Percentiles rank a stretch among this genome's conserved stretches.
These are phyloP conservation scores for Penicilliopsis zonata DNA, from an alignment of 495 filamentous ascomycete genomes.

Conservation along the genomic window DNA sequence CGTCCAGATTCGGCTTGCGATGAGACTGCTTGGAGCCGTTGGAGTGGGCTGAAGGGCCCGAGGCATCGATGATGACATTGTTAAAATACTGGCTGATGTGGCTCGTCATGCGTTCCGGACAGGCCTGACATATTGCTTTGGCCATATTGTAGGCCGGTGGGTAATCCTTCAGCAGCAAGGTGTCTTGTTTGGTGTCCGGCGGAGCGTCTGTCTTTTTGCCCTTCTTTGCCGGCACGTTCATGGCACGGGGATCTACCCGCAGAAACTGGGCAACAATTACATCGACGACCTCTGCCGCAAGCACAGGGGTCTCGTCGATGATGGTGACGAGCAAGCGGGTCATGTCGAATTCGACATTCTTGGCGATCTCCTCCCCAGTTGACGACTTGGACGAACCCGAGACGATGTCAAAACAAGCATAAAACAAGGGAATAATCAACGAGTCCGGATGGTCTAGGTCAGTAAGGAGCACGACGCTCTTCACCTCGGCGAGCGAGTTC, in stretches of 20 bases:
- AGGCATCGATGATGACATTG: constrained; percentile 85
- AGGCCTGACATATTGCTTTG: constrained; percentile 82
- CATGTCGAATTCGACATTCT: constrained; percentile 89
- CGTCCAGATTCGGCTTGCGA: constrained; percentile 44
- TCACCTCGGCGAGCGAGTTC: constrained; percentile 77
- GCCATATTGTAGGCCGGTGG: constrained; percentile 94
- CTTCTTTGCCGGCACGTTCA: constrained; percentile 34
- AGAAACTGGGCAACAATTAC: constrained; percentile 92
- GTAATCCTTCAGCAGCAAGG: constrained; percentile 68
- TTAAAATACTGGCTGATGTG: constrained; percentile 95
- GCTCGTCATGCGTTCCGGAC: constrained; percentile 84
- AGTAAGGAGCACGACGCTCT: constrained; percentile 88
- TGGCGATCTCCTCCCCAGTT: constrained; percentile 67
- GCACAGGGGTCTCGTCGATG: constrained; percentile 72
- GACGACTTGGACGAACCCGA: constrained; percentile 62
- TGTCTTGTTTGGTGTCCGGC: constrained; percentile 62
- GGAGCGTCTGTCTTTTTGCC: constrained; percentile 48
- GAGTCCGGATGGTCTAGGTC: constrained; percentile 71
- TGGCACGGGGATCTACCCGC: constrained; percentile 56
- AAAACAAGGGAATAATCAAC: constrained; percentile 71
- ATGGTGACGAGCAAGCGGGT: constrained; percentile 70
- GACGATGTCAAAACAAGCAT: constrained; percentile 81
- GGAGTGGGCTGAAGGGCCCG: constrained; percentile 29
- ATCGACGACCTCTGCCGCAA: constrained; percentile 79
- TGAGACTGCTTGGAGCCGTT: constrained; percentile 32